phyloP scores from a whole-genome alignment of 805 yeast genomes.

The Clavispora phyllophila region DNA sequence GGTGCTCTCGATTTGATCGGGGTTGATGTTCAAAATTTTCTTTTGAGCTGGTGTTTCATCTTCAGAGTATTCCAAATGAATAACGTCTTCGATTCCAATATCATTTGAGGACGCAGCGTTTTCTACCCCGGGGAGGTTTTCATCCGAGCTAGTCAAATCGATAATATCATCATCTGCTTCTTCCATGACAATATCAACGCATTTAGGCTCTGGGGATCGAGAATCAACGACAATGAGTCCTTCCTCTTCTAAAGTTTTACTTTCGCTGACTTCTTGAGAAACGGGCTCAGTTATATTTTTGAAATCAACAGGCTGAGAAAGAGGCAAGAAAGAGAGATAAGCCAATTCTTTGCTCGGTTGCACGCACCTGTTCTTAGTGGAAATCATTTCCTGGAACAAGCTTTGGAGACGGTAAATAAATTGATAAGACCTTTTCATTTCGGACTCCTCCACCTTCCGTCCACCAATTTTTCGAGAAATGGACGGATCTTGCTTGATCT shows the following conservation, averaged over 20 bases:
- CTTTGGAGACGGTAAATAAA: slow-evolving; percentile 70
- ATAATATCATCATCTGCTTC: slow-evolving; percentile 8
- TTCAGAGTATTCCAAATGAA: neutral
- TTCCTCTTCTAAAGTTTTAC: neutral
- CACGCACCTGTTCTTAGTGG: slow-evolving; percentile 57
- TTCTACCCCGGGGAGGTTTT: slow-evolving; percentile 5
- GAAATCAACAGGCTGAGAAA: slow-evolving; percentile 61
- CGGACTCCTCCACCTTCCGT: slow-evolving; percentile 69
- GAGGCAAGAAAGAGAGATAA: slow-evolving; percentile 77
- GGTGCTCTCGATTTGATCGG: slow-evolving; percentile 69
- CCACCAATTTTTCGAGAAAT: slow-evolving; percentile 77
- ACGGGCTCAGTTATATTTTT: slow-evolving; percentile 17
- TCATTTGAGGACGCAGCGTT: neutral
- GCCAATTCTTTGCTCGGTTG: slow-evolving; percentile 83
- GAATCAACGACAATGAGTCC: neutral
- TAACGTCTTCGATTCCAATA: slow-evolving; percentile 1
- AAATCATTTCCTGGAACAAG: slow-evolving; percentile 66
- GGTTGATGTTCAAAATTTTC: slow-evolving; percentile 34
- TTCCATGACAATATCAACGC: neutral
- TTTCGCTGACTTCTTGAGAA: neutral
- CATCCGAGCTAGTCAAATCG: neutral
- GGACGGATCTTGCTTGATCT: slow-evolving; percentile 1
- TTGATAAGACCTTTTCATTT: slow-evolving; percentile 75
- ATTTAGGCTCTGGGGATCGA: neutral
- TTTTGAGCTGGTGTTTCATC: neutral